Evolutionary conservation across 2,329 filamentous ascomycete genomes (phyloP), one percentile per base, ranked within the genome.

Genomic region (Colletotrichum melonis): DNA sequence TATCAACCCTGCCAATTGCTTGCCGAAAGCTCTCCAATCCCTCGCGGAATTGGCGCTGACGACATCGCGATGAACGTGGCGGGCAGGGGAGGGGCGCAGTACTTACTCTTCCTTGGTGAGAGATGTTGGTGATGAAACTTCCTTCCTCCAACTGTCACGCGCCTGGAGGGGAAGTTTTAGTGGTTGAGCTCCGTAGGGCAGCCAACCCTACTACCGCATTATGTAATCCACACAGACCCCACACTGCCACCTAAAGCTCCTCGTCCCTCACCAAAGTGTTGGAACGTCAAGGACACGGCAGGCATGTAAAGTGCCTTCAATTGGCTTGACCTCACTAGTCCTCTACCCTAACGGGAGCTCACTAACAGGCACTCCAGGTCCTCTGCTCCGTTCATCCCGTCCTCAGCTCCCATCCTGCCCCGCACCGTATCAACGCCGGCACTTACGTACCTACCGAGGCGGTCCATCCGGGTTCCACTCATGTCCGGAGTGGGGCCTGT

Each of bases 21-120:
- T 30, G 19, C 14, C 12, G 5, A 9, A 14, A 52, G 35, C 9
- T 8, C 35, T 28, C 19, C 9, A 32, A 16, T 52, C 19, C 30
- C 9, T 35, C 3, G 9, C 14, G 19, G 19, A 14, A 24, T 24
- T 56, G 55, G 35, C 14, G 19, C 28, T 42, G 9, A 7, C 49
- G 7, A 22, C 62, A n/a, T 54, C 46, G 46, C 60, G 16, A 57
- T 54, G 19, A 22, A 35, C 32, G 49, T 52, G 2, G 42, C 28
- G 5, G 30, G 28, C 3, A 54, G 66, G 56, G 52, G 19, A 65
- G 64, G 58, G 46, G 58, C 16, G 22, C 56, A 63, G 38, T 11
- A 76, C 75, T 75, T 72, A 76, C 75, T 75, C 68, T 70, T 75
- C 59, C 66, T 65, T 69, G 69, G 63, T 58, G 75, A 76, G 75